phyloP scores from a whole-genome alignment of 345 rosid species.

The Kandelia obovata region DNA sequence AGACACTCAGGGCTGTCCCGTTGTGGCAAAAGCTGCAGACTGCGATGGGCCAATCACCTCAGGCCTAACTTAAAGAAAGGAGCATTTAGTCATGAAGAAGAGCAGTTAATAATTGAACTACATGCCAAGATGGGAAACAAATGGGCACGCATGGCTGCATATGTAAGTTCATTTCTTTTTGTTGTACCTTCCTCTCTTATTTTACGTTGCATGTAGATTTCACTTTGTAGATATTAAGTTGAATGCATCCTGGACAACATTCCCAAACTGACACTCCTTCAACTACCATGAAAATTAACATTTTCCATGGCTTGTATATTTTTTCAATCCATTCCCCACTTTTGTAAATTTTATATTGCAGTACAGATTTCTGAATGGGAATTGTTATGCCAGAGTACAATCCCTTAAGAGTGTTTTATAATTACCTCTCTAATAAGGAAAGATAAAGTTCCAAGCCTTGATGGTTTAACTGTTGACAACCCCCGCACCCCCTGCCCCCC shows the following conservation, averaged over 20 bases:
- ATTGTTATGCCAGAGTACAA: too few species aligned
- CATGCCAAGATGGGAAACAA: slow-evolving; percentile 97
- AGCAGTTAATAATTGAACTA: slow-evolving; percentile 78
- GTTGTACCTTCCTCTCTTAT: background rate
- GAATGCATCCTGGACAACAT: background rate
- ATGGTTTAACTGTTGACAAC: too few species aligned
- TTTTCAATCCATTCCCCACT: too few species aligned
- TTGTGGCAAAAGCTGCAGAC: slow-evolving; percentile 97
- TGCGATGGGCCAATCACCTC: slow-evolving; percentile 96
- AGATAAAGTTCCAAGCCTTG: too few species aligned
- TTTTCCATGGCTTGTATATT: too few species aligned
- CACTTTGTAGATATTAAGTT: background rate
- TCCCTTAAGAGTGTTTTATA: too few species aligned
- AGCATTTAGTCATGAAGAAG: slow-evolving; percentile 87
- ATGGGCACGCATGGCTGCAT: slow-evolving; percentile 67
- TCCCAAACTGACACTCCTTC: background rate
- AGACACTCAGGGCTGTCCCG: slow-evolving; percentile 79
- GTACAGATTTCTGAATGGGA: too few species aligned
- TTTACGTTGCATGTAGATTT: background rate
- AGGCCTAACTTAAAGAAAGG: slow-evolving; percentile 98
- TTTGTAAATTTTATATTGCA: too few species aligned
- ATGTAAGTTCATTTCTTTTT: slow-evolving; percentile 47
- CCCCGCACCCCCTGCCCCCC: too few species aligned
- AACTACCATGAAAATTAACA: background rate
- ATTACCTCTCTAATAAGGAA: too few species aligned